Percentiles rank a stretch among this genome's conserved stretches.
Evolutionary conservation across 164 flowering plant genomes (phyloP).

Genomic region (Nelumbo lutea): DNA sequence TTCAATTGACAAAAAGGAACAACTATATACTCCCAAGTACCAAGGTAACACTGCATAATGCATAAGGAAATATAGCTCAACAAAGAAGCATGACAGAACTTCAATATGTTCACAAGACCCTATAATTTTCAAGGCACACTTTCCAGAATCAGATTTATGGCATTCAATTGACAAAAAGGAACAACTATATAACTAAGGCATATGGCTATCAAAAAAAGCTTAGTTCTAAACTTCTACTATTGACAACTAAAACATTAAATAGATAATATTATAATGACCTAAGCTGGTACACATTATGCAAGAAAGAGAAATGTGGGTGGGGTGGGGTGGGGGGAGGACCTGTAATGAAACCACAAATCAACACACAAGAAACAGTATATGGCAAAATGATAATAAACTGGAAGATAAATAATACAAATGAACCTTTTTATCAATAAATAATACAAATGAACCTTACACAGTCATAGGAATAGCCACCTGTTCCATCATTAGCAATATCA

Average conservation of each 20-base stretch:
- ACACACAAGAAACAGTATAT: background rate
- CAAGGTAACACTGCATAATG: background rate
- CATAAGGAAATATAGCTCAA: background rate
- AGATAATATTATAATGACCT: too few relatives aligned
- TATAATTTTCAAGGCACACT: background rate
- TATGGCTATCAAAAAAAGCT: too few relatives aligned
- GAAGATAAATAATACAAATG: background rate
- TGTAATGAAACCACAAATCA: background rate
- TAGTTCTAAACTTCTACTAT: too few relatives aligned
- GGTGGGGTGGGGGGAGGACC: too few relatives aligned
- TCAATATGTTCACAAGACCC: background rate
- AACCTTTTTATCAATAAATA: background rate
- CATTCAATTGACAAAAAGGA: background rate
- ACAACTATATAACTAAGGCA: too few relatives aligned
- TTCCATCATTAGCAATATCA: slow-evolving; percentile 96
- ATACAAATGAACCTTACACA: background rate
- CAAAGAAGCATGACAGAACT: background rate
- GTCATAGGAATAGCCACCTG: slow-evolving; percentile 36
- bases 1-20: background rate
- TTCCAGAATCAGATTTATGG: background rate
- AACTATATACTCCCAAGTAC: too few relatives aligned
- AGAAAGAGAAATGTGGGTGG: too few relatives aligned
- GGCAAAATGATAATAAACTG: background rate
- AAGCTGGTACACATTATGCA: too few relatives aligned
- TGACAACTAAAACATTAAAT: too few relatives aligned